Percentiles rank a stretch among this genome's conserved stretches.
These are phyloP conservation scores for Hypoxylon intermedium DNA, from an alignment of 495 filamentous ascomycete genomes.

Conservation along the genomic window DNA sequence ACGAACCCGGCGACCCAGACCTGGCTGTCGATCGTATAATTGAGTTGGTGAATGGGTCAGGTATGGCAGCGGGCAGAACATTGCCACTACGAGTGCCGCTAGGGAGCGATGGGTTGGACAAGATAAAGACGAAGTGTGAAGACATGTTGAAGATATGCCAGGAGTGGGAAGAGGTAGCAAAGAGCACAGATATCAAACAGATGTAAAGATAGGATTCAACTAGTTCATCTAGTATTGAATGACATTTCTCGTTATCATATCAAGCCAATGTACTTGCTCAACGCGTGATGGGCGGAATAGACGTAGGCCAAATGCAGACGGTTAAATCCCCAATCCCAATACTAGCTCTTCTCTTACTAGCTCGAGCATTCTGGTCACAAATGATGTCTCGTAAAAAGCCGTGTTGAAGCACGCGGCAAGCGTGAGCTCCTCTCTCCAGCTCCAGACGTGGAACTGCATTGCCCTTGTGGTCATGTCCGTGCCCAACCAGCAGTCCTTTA, in stretches of 20 bases:
- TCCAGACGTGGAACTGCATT: conserved; percentile 37
- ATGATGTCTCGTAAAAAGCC: conserved; percentile 38
- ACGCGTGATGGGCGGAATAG: too few species aligned
- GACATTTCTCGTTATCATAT: too few species aligned
- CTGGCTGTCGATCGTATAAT: conserved; percentile 47
- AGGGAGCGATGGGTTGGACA: conserved; percentile 51
- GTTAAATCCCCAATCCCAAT: too few species aligned
- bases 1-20: conserved; percentile 50
- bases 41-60: conserved; percentile 50
- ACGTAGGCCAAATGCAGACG: too few species aligned
- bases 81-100: conserved; percentile 56
- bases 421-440: conserved; percentile 22
- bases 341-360: conserved; percentile 20
- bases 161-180: conserved; percentile 29
- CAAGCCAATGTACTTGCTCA: too few species aligned
- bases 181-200: conserved; percentile 22
- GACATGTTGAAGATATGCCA: conserved; percentile 34
- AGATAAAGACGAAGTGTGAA: conserved; percentile 44
- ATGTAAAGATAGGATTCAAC: background rate
- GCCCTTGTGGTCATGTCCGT: conserved; percentile 26
- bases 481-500: conserved; percentile 39
- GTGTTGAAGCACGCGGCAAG: conserved; percentile 36
- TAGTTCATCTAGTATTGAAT: too few species aligned
- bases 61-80: conserved; percentile 44
- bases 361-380: conserved; percentile 27